A percentile compares a stretch with the other conserved stretches of the same genome.
Conservation (phyloP, 1,284 basidiomycete species). For the Marasmius oreades region DNA sequence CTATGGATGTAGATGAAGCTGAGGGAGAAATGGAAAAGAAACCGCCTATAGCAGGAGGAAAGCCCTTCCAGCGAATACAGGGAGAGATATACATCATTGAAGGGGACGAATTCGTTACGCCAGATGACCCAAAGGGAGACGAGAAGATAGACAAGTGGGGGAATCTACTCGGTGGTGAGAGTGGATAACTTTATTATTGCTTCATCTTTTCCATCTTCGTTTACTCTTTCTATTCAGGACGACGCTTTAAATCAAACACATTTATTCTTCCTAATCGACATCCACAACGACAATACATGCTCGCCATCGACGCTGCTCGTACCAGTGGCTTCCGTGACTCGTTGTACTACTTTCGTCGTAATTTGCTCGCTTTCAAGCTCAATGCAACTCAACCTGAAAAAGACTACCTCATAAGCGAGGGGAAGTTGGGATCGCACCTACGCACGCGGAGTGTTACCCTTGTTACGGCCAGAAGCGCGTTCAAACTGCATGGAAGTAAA, state of each 20-base stretch:
- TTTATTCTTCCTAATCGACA: constrained; percentile 83
- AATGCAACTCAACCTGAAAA: constrained; percentile 86
- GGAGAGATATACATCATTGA: constrained; percentile 78
- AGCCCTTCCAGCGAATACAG: constrained; percentile 70
- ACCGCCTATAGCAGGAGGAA: constrained; percentile 51
- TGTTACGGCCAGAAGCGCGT: constrained; percentile 89
- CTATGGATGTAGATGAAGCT: constrained; percentile 37
- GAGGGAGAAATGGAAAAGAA: constrained; percentile 49
- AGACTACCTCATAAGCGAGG: constrained; percentile 84
- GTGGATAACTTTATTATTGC: background rate
- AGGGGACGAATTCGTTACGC: constrained; percentile 85
- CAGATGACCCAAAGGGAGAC: constrained; percentile 85
- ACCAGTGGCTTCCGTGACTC: constrained; percentile 96
- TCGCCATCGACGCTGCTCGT: constrained; percentile 95
- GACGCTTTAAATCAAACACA: constrained; percentile 86
- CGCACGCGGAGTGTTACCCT: constrained; percentile 92
- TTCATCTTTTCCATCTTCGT: constrained; percentile 4
- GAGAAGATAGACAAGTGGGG: constrained; percentile 88
- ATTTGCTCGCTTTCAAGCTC: constrained; percentile 86
- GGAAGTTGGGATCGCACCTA: constrained; percentile 85
- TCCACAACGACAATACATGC: constrained; percentile 85
- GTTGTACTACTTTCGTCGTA: constrained; percentile 93
- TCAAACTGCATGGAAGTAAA: constrained; percentile 91
- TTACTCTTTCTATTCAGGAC: constrained; percentile 43
- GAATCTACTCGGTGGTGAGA: constrained; percentile 78